A percentile compares a stretch with the other conserved stretches of the same genome.
Evolutionary conservation across 441 rosid species (phyloP).

Genomic region (Pelargonium cotyledonis): DNA sequence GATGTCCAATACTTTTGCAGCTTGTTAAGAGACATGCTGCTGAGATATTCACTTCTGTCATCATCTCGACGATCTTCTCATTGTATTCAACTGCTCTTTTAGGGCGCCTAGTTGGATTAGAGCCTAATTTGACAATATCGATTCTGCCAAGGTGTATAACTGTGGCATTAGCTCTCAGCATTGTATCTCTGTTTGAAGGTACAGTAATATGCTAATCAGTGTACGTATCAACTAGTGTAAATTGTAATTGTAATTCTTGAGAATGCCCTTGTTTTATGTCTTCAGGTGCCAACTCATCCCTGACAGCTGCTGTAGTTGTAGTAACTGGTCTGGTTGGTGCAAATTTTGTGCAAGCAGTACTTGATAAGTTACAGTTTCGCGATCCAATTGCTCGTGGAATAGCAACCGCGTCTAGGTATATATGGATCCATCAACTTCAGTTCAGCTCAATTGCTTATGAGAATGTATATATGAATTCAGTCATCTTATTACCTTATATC

Average conservation of each 20-base stretch:
- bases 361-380: conserved; percentile 58
- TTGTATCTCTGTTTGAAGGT: conserved; percentile 90
- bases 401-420: conserved; percentile 84
- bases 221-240: background rate
- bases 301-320: conserved; percentile 90
- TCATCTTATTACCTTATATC: background rate
- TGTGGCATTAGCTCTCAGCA: conserved; percentile 92
- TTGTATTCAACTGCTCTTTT: conserved; percentile 85
- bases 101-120: conserved; percentile 74
- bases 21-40: conserved; percentile 94
- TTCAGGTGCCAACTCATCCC: conserved; percentile 79
- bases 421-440: conserved; percentile 13
- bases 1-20: conserved; percentile 29
- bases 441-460: background rate
- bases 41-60: conserved; percentile 84
- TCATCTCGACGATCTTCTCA: conserved; percentile 71
- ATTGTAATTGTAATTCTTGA: conserved; percentile 4
- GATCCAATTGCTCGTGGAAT: conserved; percentile 93
- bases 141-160: conserved; percentile 92
- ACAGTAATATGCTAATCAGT: conserved; percentile 4
- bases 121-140: conserved; percentile 66
- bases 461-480: background rate
- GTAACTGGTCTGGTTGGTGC: conserved; percentile 87
- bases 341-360: conserved; percentile 77
- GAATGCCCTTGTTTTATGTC: conserved; percentile 6